phyloP scores from a whole-genome alignment of 2,329 filamentous ascomycete genomes.

The Knufia petricola region DNA sequence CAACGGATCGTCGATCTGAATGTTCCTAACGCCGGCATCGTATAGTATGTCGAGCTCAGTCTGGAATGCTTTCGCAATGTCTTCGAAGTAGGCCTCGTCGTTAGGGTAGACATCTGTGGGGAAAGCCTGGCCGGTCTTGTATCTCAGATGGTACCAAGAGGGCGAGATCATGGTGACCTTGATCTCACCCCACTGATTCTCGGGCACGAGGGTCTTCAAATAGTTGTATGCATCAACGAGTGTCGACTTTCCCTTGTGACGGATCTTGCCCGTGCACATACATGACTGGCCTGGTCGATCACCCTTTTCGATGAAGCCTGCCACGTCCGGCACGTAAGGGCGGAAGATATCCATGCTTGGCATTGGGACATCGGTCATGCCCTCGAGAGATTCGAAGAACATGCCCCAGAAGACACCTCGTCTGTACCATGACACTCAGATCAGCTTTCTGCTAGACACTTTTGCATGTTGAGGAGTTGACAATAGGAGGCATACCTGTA shows the following conservation, averaged over 20 bases:
- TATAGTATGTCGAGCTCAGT: constrained; percentile 37
- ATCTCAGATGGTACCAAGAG: constrained; percentile 53
- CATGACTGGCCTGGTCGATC: constrained; percentile 41
- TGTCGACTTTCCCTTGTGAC: constrained; percentile 33
- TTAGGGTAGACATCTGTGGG: constrained; percentile 40
- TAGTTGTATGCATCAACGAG: constrained; percentile 42
- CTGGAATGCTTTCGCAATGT: constrained; percentile 51
- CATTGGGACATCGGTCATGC: constrained; percentile 40
- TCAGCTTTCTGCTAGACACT: not conserved
- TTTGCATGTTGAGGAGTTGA: too few relatives aligned
- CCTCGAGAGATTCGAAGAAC: constrained; percentile 39
- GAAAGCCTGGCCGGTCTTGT: constrained; percentile 40
- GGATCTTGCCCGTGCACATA: constrained; percentile 43
- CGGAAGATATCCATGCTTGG: constrained; percentile 34
- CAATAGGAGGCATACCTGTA: constrained; percentile 32
- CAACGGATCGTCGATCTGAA: constrained; percentile 52
- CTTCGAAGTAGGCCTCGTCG: constrained; percentile 48
- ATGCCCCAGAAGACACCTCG: constrained; percentile 36
- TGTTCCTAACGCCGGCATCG: constrained; percentile 48
- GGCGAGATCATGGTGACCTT: constrained; percentile 53
- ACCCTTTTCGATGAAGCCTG: constrained; percentile 44
- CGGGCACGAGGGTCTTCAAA: constrained; percentile 45
- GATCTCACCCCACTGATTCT: constrained; percentile 48
- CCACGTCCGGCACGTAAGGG: constrained; percentile 45
- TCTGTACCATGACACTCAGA: not conserved